Conservation (phyloP, 169 alveolate genomes). For the Babesia bovis region DNA sequence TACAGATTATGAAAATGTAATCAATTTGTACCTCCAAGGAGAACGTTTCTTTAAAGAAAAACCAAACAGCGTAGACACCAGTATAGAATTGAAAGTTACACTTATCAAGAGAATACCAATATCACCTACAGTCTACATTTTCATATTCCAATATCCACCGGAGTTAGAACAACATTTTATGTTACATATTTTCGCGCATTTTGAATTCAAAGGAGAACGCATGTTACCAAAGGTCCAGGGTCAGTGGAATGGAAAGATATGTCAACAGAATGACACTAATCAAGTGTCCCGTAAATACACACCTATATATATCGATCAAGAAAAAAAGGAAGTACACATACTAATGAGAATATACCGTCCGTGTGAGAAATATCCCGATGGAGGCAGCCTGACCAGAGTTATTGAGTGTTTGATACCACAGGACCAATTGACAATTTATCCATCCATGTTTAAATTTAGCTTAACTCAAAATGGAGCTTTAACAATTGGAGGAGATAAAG, state of each 20-base stretch:
- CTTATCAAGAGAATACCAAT: constrained; percentile 11
- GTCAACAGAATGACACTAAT: neutral
- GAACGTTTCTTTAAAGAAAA: constrained; percentile 4
- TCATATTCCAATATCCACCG: constrained; percentile 37
- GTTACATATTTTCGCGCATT: constrained; percentile 42
- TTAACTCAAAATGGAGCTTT: constrained; percentile 11
- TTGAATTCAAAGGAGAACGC: constrained; percentile 37
- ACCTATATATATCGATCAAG: constrained; percentile 72
- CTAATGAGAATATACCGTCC: constrained; percentile 73
- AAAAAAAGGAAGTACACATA: constrained; percentile 66
- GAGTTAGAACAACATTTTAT: constrained; percentile 28
- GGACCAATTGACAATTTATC: constrained; percentile 2
- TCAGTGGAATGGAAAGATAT: constrained; percentile 22
- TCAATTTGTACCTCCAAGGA: neutral
- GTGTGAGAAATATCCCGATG: constrained; percentile 67
- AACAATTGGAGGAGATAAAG: neutral
- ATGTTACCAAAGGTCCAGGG: constrained; percentile 25
- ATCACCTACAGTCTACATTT: constrained; percentile 54
- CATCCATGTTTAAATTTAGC: neutral
- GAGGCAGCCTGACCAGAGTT: constrained; percentile 68
- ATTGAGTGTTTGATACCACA: constrained; percentile 26
- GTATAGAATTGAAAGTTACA: neutral
- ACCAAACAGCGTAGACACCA: constrained; percentile 1
- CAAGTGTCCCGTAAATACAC: constrained; percentile 68
- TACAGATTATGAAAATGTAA: neutral